Evolutionary conservation across 2,329 filamentous ascomycete genomes (phyloP).

Genomic region (Neoascochyta sp.): DNA sequence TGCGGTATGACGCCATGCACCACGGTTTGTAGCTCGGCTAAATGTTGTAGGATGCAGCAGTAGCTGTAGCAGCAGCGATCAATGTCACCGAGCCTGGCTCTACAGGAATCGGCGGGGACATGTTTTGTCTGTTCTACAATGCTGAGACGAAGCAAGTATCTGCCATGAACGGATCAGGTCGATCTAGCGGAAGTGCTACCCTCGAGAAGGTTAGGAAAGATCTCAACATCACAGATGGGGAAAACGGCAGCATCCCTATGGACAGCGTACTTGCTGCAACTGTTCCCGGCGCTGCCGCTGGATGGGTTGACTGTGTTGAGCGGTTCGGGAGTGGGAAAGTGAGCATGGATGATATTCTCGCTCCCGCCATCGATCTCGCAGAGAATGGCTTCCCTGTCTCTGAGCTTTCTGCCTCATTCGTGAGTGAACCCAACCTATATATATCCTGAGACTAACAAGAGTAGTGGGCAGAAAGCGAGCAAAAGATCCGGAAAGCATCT

Average conservation of each 20-base stretch:
- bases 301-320: constrained; percentile 87
- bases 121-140: constrained; percentile 93
- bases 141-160: constrained; percentile 76
- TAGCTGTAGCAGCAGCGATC: constrained; percentile 85
- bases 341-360: constrained; percentile 70
- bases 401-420: constrained; percentile 67
- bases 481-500: constrained; percentile 65
- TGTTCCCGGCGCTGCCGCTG: constrained; percentile 84
- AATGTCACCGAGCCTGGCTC: constrained; percentile 92
- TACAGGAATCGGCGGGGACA: constrained; percentile 93
- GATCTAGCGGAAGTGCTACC: constrained; percentile 65
- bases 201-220: constrained; percentile 67
- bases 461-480: constrained; percentile 70
- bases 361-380: constrained; percentile 77
- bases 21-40: constrained; percentile 1
- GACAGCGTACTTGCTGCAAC: constrained; percentile 76
- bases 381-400: constrained; percentile 89
- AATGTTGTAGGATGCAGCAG: constrained; percentile 74
- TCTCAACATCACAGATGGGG: constrained; percentile 60
- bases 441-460: constrained; percentile 4
- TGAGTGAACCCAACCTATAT: constrained; percentile 45
- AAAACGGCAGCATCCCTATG: constrained; percentile 63
- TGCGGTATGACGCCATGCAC: constrained; percentile 60
- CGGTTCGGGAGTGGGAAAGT: constrained; percentile 86
- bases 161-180: constrained; percentile 90